A percentile compares a stretch with the other conserved stretches of the same genome.
phyloP scores from a whole-genome alignment of 805 yeast genomes.

The Kodamaea sagamina region DNA sequence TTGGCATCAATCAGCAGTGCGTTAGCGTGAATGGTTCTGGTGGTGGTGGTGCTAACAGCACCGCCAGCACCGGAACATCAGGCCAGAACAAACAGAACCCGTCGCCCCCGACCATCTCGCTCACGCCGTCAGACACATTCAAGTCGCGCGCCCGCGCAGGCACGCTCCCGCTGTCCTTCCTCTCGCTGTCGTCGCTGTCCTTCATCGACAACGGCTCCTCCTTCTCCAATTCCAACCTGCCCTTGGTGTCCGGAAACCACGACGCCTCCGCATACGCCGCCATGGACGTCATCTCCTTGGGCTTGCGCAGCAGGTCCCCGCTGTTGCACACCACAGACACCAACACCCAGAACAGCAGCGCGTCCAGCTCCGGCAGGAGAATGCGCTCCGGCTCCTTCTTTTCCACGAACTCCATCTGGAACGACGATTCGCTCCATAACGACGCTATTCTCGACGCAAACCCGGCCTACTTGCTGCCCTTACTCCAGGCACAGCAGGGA shows the following conservation, averaged over 20 bases:
- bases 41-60: too few relatives aligned
- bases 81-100: conserved; percentile 16
- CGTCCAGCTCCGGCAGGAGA: conserved; percentile 29
- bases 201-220: conserved; percentile 4
- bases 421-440: conserved; percentile 38
- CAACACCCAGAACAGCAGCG: conserved; percentile 12
- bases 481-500: conserved; percentile 20
- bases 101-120: conserved; percentile 35
- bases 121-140: conserved; percentile 30
- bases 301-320: conserved; percentile 16
- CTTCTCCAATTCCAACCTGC: conserved; percentile 15
- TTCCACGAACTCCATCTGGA: conserved; percentile 58
- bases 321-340: conserved; percentile 23
- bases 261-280: conserved; percentile 6
- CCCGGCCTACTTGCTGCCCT: conserved; percentile 21
- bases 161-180: conserved; percentile 68
- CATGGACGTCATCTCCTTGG: conserved; percentile 24
- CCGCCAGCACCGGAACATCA: too few relatives aligned
- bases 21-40: too few relatives aligned
- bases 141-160: conserved; percentile 71
- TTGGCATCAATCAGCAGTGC: conserved; percentile 8
- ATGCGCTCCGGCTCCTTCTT: conserved; percentile 59
- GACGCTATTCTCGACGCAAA: conserved; percentile 16
- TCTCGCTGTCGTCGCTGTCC: conserved; percentile 16
- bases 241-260: conserved; percentile 9